phyloP scores from a whole-genome alignment of 208 protist species.

The Trichomonas gallinae region DNA sequence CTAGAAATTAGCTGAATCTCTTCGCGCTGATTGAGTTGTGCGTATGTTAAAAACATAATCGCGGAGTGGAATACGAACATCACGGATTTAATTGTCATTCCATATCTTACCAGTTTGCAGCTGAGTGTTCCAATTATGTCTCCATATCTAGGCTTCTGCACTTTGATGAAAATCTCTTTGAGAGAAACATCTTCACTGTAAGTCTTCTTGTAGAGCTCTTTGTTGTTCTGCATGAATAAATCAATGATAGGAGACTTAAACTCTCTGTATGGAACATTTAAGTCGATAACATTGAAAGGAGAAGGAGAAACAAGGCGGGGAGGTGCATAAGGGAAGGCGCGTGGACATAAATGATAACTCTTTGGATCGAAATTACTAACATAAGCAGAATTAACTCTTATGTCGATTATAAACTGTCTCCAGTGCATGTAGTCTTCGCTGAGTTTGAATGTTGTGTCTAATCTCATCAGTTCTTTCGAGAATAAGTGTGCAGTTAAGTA shows the following conservation, averaged over 20 bases:
- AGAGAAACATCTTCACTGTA: not conserved
- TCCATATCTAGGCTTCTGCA: not conserved
- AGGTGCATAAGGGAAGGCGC: not conserved
- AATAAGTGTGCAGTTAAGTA: not conserved
- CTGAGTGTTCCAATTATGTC: not conserved
- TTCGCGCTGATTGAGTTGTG: not conserved
- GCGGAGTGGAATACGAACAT: not conserved
- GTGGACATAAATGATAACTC: not conserved
- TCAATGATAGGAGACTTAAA: not conserved
- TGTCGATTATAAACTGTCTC: not conserved
- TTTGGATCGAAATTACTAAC: not conserved
- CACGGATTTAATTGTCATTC: not conserved
- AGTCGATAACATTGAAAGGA: not conserved
- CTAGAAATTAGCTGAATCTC: not conserved
- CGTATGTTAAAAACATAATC: not conserved
- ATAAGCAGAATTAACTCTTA: not conserved
- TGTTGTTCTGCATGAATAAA: not conserved
- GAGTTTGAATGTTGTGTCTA: not conserved
- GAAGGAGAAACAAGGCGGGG: not conserved
- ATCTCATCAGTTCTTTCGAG: not conserved
- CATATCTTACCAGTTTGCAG: not conserved
- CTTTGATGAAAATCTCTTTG: not conserved
- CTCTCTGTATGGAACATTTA: not conserved
- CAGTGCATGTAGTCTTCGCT: not conserved
- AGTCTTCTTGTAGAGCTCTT: too few species aligned